Base-by-base conservation (phyloP, 2,329 filamentous ascomycete genomes). In the Knufia fluminis region DNA sequence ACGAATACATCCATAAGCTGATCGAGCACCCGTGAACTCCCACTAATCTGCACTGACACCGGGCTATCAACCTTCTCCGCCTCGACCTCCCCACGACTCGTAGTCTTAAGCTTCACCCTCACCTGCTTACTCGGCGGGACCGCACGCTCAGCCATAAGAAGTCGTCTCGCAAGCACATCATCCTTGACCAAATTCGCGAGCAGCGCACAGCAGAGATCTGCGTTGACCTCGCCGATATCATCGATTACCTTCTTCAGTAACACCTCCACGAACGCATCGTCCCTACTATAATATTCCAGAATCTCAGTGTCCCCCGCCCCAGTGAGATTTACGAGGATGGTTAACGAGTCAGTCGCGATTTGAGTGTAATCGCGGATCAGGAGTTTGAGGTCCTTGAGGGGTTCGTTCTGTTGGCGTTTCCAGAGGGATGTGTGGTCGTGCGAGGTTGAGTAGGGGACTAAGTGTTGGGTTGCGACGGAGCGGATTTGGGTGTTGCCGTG, bases 1-100 rank as follows among this genome's bases (percentile, higher is more conserved):
- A 97, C 92, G 64, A 98, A 98, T 59, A 94, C 83, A 66, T 97
- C 92, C 65, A 98, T 80, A 24, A 98, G 73, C 67, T 97, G 92
- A 65, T 96, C 89, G 60, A 97, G 79, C 3, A 87, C 82, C 51
- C 79, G 74, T 1, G 80, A 84, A 4, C 79, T 81, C 4, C 95
- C 77, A 14, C 45, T 48, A 14, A 48, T 26, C n/a, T 48, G 45
- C 19, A 48, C n/a, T 7, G 10, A 12, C 4, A 48, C 45, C 4
- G 44, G 44, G 16, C 23, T 16, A 16, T 39, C 44, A 14, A 31
- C 32, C 19, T 46, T 39, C 19, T 24, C 19, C 4, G 44, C 33
- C 17, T 26, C 45, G 16, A 39, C 45, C 17, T 40, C 23, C 8
- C 45, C 33, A 2, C 20, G 4, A 6, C 6, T 31, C 24, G 36